Evolutionary conservation across 805 yeast genomes (phyloP).

Genomic region (Hanseniaspora occidentalis): DNA sequence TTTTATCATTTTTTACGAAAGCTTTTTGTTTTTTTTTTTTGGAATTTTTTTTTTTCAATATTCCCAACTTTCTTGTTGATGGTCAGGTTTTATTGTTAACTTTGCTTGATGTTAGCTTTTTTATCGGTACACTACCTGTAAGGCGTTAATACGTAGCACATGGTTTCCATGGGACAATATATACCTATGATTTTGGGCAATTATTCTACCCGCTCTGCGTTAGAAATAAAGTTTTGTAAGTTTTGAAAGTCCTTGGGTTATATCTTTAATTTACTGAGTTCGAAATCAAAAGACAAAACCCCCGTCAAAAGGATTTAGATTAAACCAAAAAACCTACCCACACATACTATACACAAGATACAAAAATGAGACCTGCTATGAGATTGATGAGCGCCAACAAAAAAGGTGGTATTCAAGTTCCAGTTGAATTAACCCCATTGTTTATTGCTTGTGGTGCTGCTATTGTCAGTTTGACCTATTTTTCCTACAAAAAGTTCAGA

Average conservation of each 20-base stretch:
- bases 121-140: no score
- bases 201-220: no score
- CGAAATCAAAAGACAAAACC: background rate
- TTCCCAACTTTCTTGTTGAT: no score
- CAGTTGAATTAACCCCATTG: constrained; percentile 48
- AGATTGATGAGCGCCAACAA: constrained; percentile 35
- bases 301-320: background rate
- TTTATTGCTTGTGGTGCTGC: constrained; percentile 47
- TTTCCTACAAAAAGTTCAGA: constrained; percentile 38
- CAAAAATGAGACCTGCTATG: constrained; percentile 37
- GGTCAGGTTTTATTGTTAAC: no score
- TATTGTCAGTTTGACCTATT: constrained; percentile 35
- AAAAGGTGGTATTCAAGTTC: constrained; percentile 28
- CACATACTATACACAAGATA: background rate
- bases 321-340: background rate
- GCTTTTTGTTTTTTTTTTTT: no score
- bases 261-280: background rate
- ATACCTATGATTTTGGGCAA: no score
- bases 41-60: no score
- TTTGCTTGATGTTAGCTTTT: no score
- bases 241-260: background rate
- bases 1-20: no score
- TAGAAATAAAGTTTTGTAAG: no score
- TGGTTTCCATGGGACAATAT: no score
- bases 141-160: no score